Percentiles rank a stretch among this genome's conserved stretches.
Evolutionary conservation across 23 red algal species (phyloP).

Genomic region (Porphyridium purpureum): DNA sequence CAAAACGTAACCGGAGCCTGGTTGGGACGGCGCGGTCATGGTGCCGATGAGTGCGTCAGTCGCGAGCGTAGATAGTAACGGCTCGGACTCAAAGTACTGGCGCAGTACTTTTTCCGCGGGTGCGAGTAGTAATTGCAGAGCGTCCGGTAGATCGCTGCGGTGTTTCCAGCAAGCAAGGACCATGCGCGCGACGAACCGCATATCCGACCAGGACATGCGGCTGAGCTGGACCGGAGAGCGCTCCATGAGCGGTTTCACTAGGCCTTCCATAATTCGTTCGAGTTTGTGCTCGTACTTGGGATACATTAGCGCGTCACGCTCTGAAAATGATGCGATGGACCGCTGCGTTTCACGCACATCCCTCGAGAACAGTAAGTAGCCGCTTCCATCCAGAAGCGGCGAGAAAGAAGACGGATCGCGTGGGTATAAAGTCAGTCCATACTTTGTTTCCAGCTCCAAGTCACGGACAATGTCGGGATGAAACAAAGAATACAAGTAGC

Average conservation of each 20-base stretch:
- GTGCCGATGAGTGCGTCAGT: constrained; percentile 7
- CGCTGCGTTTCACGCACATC: not conserved
- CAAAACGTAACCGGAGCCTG: constrained; percentile 8
- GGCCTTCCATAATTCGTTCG: no score
- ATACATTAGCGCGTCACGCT: no score
- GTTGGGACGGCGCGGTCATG: constrained; percentile 4
- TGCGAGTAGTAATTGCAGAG: constrained; percentile 3
- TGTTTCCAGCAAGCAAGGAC: no score
- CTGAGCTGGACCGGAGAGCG: no score
- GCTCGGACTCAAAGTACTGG: constrained; percentile 8
- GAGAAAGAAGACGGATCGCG: constrained; percentile 6
- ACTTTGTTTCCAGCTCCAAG: constrained; percentile 7
- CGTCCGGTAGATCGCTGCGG: no score
- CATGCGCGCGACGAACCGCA: no score
- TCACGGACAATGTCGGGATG: constrained; percentile 7
- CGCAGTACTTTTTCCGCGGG: constrained; percentile 2
- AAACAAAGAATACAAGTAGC: constrained; percentile 5
- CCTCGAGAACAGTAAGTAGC: constrained; percentile 2
- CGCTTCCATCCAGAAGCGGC: constrained; percentile 9
- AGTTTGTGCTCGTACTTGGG: no score
- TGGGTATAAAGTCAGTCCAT: not conserved
- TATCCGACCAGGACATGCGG: no score
- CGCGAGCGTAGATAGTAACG: constrained; percentile 1
- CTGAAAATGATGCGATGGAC: no score
- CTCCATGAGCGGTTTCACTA: no score